Evolutionary conservation across 2,329 filamentous ascomycete genomes (phyloP), one percentile per base, ranked within the genome.

Genomic region (Gyromitra esculenta): DNA sequence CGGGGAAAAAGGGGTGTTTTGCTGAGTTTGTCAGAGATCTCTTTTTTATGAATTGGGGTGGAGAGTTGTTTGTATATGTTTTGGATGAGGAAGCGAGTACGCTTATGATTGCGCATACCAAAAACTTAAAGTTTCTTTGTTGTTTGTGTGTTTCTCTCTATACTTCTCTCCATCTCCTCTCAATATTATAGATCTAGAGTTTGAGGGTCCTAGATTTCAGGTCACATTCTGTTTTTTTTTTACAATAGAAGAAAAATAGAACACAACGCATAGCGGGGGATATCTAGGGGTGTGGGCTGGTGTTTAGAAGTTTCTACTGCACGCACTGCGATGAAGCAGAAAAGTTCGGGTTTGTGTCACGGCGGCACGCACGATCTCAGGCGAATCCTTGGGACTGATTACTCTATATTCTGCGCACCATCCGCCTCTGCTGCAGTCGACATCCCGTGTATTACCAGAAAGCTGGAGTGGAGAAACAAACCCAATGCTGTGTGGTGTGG

Each of bases 151-250:
- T 15, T 56, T 56, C 8, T 56, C 11, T 31, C 25, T 31, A 31
- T 56, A 41, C 11, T 2, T 43, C 25, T 41, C 3, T 43, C 21
- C 13, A 15, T 43, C 57, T 39, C 56, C 6, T 18, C 57, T 41
- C 57, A 41, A 35, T 21, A 41, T 18, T 57, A 39, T 60, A 60
- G 57, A 60, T 60, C 37, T 60, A 60, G 57, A 60, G 57, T 25
- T 60, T 21, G 13, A 9, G n/a, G n/a, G 37, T 18, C 25, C 37
- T 43, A 11, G 57, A 39, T 60, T 60, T 60, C 57, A 7, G 25
- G 57, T 41, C n/a, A 39, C 37, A 15, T 37, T n/a, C 54, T 37
- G n/a, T 41, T 60, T 21, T 59, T 21, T 59, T 13, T 52, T 15
- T 18, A 25, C 5, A 25, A 59, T 59, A 39, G 37, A 18, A n/a